Percentiles rank a stretch among this genome's conserved stretches.
These are phyloP conservation scores for Athelia sp. DNA, from an alignment of 1,284 basidiomycete species.

Conservation along the genomic window DNA sequence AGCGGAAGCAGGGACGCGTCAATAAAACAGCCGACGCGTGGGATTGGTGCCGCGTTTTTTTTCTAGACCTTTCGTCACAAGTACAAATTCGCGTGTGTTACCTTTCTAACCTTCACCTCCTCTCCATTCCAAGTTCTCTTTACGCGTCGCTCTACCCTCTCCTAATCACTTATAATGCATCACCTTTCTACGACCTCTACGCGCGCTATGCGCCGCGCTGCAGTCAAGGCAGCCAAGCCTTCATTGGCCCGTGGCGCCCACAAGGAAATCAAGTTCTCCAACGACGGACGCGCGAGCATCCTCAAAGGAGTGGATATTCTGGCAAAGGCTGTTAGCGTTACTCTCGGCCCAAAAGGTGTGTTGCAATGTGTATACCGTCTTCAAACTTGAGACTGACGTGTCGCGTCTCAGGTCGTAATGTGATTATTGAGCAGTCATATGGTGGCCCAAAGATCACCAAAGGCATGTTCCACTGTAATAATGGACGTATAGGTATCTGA, in stretches of 20 bases:
- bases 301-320: conserved; percentile 95
- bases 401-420: conserved; percentile 77
- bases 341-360: conserved; percentile 92
- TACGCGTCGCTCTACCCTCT: no score
- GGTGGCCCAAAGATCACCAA: conserved; percentile 99
- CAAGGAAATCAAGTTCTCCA: conserved; percentile 97
- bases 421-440: conserved; percentile 98
- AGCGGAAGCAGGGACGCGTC: no score
- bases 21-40: no score
- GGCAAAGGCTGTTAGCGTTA: conserved; percentile 93
- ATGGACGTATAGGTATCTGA: conserved; percentile 9
- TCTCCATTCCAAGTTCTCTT: no score
- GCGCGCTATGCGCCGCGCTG: conserved; percentile 26
- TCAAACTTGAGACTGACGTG: conserved; percentile 7
- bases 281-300: conserved; percentile 92
- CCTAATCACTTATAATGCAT: conserved; percentile 23
- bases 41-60: no score
- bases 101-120: no score
- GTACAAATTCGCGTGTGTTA: conserved; percentile 8
- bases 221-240: conserved; percentile 43
- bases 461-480: conserved; percentile 40
- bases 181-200: conserved; percentile 35
- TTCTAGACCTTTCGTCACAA: no score
- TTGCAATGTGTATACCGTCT: conserved; percentile 1
- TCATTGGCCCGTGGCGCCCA: conserved; percentile 69